A percentile compares a stretch with the other conserved stretches of the same genome.
These are phyloP conservation scores for Prinsepia uniflora DNA, from an alignment of 306 rosid genomes.

Conservation along the genomic window DNA sequence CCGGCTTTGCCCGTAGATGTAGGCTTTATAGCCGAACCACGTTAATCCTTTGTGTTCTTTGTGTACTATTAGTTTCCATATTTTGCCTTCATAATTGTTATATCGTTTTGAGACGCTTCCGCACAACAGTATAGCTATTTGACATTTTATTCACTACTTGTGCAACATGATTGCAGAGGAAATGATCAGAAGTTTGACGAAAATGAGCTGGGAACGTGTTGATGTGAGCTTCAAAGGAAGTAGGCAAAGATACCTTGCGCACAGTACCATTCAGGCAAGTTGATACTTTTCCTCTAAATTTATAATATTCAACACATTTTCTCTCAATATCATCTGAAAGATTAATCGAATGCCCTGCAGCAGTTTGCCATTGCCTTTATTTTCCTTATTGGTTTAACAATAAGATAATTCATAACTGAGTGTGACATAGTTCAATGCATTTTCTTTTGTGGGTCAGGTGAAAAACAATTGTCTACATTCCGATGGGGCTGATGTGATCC, in stretches of 20 bases:
- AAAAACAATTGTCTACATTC: slow-evolving; percentile 42
- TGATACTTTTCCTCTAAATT: slow-evolving; percentile 15
- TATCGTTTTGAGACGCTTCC: too few relatives aligned
- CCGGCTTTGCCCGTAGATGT: too few relatives aligned
- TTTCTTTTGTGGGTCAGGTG: slow-evolving; percentile 46
- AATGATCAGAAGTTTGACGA: slow-evolving; percentile 67
- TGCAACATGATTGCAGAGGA: slow-evolving; percentile 44
- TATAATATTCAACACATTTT: not conserved
- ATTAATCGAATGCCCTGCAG: not conserved
- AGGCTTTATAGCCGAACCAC: too few relatives aligned
- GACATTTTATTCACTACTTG: slow-evolving; percentile 16
- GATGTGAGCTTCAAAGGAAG: slow-evolving; percentile 73
- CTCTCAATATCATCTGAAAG: not conserved
- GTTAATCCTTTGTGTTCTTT: too few relatives aligned
- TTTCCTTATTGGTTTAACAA: not conserved
- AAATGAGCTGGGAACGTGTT: slow-evolving; percentile 77
- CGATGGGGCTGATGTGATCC: slow-evolving; percentile 74
- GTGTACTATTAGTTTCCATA: too few relatives aligned
- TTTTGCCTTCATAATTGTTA: too few relatives aligned
- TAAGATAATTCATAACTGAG: not conserved
- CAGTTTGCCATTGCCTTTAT: not conserved
- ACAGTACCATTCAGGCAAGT: slow-evolving; percentile 76
- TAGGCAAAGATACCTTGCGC: slow-evolving; percentile 64
- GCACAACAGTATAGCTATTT: not conserved
- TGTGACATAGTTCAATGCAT: slow-evolving; percentile 1